Percentiles rank a stretch among this genome's conserved stretches.
phyloP scores from a whole-genome alignment of 495 filamentous ascomycete genomes.

The Neurospora sp. region DNA sequence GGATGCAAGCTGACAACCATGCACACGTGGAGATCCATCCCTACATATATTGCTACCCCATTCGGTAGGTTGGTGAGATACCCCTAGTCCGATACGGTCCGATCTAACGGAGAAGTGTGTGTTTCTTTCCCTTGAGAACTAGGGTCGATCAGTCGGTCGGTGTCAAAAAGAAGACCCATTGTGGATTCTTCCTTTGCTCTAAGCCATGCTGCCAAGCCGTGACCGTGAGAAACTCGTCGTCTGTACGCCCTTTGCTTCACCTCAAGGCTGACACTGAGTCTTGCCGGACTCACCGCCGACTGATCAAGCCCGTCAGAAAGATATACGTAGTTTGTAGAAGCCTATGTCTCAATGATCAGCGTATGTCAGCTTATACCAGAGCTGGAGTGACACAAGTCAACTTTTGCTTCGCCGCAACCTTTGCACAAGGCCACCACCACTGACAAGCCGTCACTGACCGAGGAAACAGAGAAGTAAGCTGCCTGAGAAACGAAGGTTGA shows the following conservation, averaged over 20 bases:
- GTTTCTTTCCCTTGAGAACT: not conserved
- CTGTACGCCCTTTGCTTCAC: not conserved
- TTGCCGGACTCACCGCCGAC: not conserved
- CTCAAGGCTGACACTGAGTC: not conserved
- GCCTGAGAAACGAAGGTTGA: not conserved
- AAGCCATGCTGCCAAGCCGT: not conserved
- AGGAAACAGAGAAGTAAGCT: not conserved
- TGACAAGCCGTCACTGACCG: not conserved
- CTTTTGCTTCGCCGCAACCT: not conserved
- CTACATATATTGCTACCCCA: not conserved
- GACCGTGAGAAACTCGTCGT: not conserved
- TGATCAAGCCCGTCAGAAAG: not conserved
- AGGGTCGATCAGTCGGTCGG: not conserved
- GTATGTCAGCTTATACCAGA: not conserved
- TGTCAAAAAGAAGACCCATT: not conserved
- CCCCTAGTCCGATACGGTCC: not conserved
- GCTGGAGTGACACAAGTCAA: not conserved
- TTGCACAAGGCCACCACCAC: not conserved
- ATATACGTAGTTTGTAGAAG: not conserved
- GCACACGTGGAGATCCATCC: not conserved
- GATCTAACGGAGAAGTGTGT: not conserved
- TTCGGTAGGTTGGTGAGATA: not conserved
- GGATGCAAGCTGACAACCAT: not conserved
- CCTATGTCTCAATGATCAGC: not conserved
- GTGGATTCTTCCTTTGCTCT: not conserved